Base-by-base conservation (phyloP, 768 basidiomycete species). In the Gyrodon lividus region DNA sequence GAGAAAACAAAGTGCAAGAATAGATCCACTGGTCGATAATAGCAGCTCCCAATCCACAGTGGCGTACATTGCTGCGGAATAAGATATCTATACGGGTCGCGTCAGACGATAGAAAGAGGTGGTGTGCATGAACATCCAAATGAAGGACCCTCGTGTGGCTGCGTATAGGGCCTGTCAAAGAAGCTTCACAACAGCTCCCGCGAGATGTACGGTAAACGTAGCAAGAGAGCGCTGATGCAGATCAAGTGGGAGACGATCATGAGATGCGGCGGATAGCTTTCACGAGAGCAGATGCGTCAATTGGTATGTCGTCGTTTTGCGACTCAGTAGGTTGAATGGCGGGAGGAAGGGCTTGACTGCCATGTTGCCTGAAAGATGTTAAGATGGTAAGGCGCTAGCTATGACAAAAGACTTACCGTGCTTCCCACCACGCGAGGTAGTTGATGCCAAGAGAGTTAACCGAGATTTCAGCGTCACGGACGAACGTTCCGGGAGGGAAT, bases 401-500 rank as follows among this genome's bases (percentile, higher is more conserved):
- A 52, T n/a, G 48, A 23, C 34, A 38, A 34, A 10, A 59, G 20
- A 56, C 69, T 44, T 44, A 74, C 72, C 59, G 60, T 28, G 60
- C 68, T 17, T 73, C 71, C 68, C 75, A 76, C 84, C 82, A 84
- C 7, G 80, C 85, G 42, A 82, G 62, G 59, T 88, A 87, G 9
- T 70, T 68, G 49, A 85, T 71, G 9, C 79, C 78, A 20, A 84
- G 60, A 7, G 80, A 76, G 24, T 70, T 70, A n/a, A 74, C 74
- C 17, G 84, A 76, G 43, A 81, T 68, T 59, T 85, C 80, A 51
- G 78, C 76, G 58, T 89, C 86, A 43, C 77, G 78, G 22, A 76
- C 74, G 66, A 87, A 91, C 17, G 76, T 76, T n/a, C 78, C 79
- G 2, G 77, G 71, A 17, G 83, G 86, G 70, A 88, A 91, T 60